phyloP scores from a whole-genome alignment of 129 eudicot species.

The Tagetes erecta region DNA sequence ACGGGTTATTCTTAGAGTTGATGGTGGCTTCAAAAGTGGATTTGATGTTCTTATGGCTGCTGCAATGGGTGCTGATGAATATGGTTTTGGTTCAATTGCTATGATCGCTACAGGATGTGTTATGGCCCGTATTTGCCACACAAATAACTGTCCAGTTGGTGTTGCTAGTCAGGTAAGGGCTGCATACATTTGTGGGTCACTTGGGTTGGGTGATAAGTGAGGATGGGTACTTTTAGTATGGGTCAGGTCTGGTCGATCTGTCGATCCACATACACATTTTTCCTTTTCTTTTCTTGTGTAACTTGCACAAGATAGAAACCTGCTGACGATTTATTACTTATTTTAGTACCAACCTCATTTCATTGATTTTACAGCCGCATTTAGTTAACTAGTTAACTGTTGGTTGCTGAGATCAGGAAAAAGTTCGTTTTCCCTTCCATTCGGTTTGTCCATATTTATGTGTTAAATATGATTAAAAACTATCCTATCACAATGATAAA shows the following conservation, averaged over 20 bases:
- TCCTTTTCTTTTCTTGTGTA: slow-evolving; percentile 1
- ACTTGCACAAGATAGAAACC: background rate
- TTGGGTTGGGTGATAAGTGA: background rate
- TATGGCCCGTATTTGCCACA: slow-evolving; percentile 99
- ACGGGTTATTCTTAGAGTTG: slow-evolving; percentile 95
- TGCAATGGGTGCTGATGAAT: slow-evolving; percentile 99
- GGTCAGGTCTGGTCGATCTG: background rate
- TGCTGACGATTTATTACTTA: background rate
- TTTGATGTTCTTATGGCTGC: slow-evolving; percentile 98
- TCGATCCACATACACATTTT: background rate
- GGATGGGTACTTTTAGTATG: background rate
- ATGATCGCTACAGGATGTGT: slow-evolving; percentile 99
- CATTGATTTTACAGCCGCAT: background rate
- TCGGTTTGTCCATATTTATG: background rate
- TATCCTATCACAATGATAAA: background rate
- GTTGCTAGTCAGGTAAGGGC: slow-evolving; percentile 93
- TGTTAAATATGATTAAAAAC: background rate
- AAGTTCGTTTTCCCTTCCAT: background rate
- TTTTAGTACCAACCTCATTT: background rate
- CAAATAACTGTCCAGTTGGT: slow-evolving; percentile 99
- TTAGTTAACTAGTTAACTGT: background rate
- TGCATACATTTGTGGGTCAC: background rate
- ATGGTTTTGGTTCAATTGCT: slow-evolving; percentile 96
- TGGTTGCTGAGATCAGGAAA: background rate
- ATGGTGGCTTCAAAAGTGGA: slow-evolving; percentile 99